These are phyloP conservation scores for Pseudoperonospora humuli DNA, from an alignment of 352 stramenopile species.

Conservation along the genomic window DNA sequence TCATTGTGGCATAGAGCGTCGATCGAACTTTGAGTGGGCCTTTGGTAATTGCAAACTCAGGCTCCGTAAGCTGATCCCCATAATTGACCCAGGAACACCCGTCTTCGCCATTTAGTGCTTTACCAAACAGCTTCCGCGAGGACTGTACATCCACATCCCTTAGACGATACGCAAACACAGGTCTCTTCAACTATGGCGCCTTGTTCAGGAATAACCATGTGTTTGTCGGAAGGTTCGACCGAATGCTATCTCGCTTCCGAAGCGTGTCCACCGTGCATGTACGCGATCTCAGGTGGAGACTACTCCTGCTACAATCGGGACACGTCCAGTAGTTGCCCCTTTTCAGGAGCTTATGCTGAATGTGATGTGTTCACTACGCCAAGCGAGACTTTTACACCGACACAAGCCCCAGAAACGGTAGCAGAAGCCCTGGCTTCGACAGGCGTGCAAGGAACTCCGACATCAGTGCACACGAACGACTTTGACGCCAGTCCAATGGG, in stretches of 20 bases:
- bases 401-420: no score
- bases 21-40: neutral
- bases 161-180: conserved; percentile 16
- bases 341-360: conserved; percentile 20
- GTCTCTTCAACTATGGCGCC: conserved; percentile 14
- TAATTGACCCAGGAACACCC: conserved; percentile 4
- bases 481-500: no score
- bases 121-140: conserved; percentile 4
- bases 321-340: conserved; percentile 15
- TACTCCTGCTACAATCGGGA: conserved; percentile 60
- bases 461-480: no score
- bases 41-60: conserved; percentile 3
- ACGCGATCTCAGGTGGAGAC: conserved; percentile 43
- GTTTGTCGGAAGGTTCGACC: conserved; percentile 48
- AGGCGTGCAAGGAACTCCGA: no score
- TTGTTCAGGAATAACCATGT: conserved; percentile 36
- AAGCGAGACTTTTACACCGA: no score
- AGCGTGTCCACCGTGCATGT: conserved; percentile 58
- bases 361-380: conserved; percentile 11
- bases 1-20: conserved; percentile 16
- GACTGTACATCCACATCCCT: neutral
- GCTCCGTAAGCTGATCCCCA: no score
- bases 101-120: neutral
- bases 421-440: no score
- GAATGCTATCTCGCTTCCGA: conserved; percentile 35